Evolutionary conservation across 352 stramenopile species (phyloP).

Genomic region (Globisporangium canariense): DNA sequence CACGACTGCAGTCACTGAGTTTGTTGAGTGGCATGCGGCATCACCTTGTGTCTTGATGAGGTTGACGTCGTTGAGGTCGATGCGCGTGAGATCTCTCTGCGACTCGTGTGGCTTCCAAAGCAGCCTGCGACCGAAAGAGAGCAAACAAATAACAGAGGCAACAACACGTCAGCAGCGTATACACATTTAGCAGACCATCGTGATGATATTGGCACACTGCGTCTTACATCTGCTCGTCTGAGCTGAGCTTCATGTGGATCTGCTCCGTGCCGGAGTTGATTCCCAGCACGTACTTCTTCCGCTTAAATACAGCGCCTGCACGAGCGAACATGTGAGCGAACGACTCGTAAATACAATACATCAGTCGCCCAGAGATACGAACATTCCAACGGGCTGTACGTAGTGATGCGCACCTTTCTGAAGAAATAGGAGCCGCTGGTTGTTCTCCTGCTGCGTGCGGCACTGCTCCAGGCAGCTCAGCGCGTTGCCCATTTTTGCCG

Average conservation of each 20-base stretch:
- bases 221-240: slow-evolving; percentile 52
- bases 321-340: background rate
- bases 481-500: slow-evolving; percentile 60
- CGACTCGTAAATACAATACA: too few relatives aligned
- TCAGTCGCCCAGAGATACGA: too few relatives aligned
- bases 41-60: slow-evolving; percentile 54
- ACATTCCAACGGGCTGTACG: too few relatives aligned
- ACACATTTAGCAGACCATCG: background rate
- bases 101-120: slow-evolving; percentile 63
- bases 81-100: slow-evolving; percentile 41
- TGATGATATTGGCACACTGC: background rate
- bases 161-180: too few relatives aligned
- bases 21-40: background rate
- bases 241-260: slow-evolving; percentile 58
- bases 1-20: too few relatives aligned
- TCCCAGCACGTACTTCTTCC: slow-evolving; percentile 74
- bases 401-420: slow-evolving; percentile 82
- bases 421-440: slow-evolving; percentile 63
- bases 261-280: slow-evolving; percentile 59
- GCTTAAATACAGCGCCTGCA: slow-evolving; percentile 60
- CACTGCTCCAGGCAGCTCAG: slow-evolving; percentile 82
- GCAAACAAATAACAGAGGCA: too few relatives aligned
- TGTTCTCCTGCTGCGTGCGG: slow-evolving; percentile 56
- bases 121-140: slow-evolving; percentile 29
- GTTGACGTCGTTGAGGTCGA: slow-evolving; percentile 48